Evolutionary conservation across 2,329 filamentous ascomycete species (phyloP).

Genomic region (Neonectria faginata): DNA sequence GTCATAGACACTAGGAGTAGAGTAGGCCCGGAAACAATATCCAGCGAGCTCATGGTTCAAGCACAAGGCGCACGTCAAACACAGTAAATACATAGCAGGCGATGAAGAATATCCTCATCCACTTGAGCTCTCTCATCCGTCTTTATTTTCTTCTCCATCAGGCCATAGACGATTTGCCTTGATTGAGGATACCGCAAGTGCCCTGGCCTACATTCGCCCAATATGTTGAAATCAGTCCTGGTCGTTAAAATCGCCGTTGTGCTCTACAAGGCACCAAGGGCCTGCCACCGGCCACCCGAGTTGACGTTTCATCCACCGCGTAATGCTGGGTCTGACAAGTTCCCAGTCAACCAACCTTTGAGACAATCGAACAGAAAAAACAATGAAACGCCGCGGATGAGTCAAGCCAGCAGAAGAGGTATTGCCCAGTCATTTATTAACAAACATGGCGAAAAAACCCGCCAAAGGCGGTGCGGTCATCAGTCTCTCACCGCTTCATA

Average conservation of each 20-base stretch:
- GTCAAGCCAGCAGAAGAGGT: constrained; percentile 28
- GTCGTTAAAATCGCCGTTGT: constrained; percentile 35
- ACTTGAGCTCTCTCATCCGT: constrained; percentile 2
- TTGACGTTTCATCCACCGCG: constrained; percentile 28
- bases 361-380: constrained; percentile 24
- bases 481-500: constrained; percentile 37
- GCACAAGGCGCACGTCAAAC: constrained; percentile 1
- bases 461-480: constrained; percentile 12
- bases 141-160: constrained; percentile 22
- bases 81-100: constrained; percentile 10
- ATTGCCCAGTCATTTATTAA: constrained; percentile 32
- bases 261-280: constrained; percentile 21
- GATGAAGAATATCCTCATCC: not conserved
- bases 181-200: constrained; percentile 21
- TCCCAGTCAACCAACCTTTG: constrained; percentile 11
- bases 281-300: constrained; percentile 28
- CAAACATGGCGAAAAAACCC: constrained; percentile 30
- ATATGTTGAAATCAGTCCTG: constrained; percentile 29
- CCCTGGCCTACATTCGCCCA: constrained; percentile 14
- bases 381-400: constrained; percentile 34
- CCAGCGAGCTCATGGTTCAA: constrained; percentile 1
- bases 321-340: constrained; percentile 3
- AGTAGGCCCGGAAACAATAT: not conserved
- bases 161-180: constrained; percentile 21
- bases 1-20: not conserved